Base-by-base conservation (phyloP, 805 yeast genomes). In the Kodamaea restingae region DNA sequence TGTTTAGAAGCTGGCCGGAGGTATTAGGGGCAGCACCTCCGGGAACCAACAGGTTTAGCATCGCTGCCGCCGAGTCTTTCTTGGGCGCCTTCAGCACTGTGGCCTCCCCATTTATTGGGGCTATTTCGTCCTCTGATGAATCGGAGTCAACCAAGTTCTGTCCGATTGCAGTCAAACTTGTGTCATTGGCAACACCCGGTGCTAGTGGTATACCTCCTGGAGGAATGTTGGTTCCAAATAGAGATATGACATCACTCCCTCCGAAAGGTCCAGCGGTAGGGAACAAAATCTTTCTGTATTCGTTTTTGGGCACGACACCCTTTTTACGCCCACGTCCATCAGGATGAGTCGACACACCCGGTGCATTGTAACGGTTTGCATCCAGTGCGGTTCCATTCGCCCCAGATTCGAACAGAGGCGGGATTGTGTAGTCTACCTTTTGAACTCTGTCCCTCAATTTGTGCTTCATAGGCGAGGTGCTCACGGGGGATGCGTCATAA, bases 221-320 rank as follows among this genome's bases (percentile, higher is more conserved):
- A 4, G 86, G 80, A 17, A 71, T 67, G 42, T 78, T 78, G 34
- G 76, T 73, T 4, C 93, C 90, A 60, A 88, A 88, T 21, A 91
- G 65, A 0, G 96, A 83, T 6, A 81, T 75, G 1, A 88, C 95
- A 56, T 91, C 97, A 44, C 91, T 82, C 15, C 98, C 98, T 20
- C 98, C 98, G 69, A 91, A 91, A 1, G 98, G 98, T 0, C 98
- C 98, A 11, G 88, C 88, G 0, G 96, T 91, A 5, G 96, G 95
- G 54, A 85, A 90, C 27, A 93, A 64, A 29, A 95, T 74, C 52
- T 88, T 74, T 29, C 84, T 57, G 39, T 59, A 65, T 30, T 67
- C 73, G 18, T 73, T 76, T 32, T 75, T 77, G 38, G 54, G 55
- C 12, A 67, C 56, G 5, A 63, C 54, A 5, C 44, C 40, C 33